Evolutionary conservation across 2,329 filamentous ascomycete species (phyloP).

Genomic region (Pseudocercospora macadamiae): DNA sequence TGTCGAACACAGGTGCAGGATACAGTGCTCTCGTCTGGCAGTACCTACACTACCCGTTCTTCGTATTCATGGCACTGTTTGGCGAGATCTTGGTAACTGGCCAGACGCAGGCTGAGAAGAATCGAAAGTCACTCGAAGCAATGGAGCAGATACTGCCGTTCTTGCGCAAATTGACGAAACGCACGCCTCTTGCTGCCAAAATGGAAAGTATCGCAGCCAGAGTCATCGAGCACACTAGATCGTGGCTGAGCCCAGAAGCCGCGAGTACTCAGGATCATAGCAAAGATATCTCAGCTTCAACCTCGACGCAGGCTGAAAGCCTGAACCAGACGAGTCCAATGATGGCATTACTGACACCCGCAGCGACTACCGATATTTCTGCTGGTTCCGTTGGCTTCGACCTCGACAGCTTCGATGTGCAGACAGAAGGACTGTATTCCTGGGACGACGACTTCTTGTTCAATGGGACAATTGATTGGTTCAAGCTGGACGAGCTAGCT

Average conservation of each 20-base stretch:
- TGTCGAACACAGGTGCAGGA: constrained; percentile 24
- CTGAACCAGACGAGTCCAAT: neutral
- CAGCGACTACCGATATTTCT: neutral
- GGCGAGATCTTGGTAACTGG: constrained; percentile 21
- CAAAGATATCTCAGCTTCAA: neutral
- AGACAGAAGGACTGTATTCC: neutral
- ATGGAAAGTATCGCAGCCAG: constrained; percentile 17
- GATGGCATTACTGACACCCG: neutral
- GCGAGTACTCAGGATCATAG: no score
- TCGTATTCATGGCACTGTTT: constrained; percentile 28
- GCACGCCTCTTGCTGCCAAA: constrained; percentile 23
- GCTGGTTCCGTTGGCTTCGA: neutral
- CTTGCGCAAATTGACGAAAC: constrained; percentile 21
- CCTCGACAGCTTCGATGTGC: neutral
- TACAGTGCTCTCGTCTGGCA: constrained; percentile 33
- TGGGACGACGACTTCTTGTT: neutral
- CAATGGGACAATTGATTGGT: neutral
- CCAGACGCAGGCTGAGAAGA: neutral
- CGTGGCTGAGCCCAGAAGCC: no score
- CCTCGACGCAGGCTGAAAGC: no score
- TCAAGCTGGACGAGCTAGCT: neutral
- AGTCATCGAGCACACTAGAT: neutral
- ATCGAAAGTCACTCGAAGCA: constrained; percentile 5
- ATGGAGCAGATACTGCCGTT: constrained; percentile 29
- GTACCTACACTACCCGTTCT: constrained; percentile 29